Evolutionary conservation across 23 red algal genomes (phyloP), one percentile per base, ranked within the genome.

Genomic region (Gracilaria gracilis): DNA sequence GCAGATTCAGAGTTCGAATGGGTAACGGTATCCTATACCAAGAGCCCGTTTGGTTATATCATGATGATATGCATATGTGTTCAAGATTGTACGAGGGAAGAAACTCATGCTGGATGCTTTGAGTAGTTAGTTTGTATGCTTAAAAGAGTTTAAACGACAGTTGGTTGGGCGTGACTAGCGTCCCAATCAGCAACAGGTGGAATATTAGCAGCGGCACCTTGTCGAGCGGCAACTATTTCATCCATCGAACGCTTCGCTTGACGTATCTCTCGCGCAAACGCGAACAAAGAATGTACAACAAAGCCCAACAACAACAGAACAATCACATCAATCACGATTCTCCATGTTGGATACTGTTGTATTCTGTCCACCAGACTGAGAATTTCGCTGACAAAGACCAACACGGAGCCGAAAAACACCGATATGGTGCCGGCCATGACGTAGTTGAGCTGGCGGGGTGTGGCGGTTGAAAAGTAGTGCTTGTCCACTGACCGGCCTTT

Each of bases 341-440:
- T 77, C 72, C 72, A 77, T 1, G 14, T 49, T 6, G 42, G 72
- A 50, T 77, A 77, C 72, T 31, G 72, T 25, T 28, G 72, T 77
- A 77, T 77, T 77, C 46, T 77, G 21, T 77, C 72, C 40, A 77
- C 72, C 7, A 77, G 40, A 50, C 72, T 77, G 24, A 77, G 72
- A 27, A 37, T 77, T n/a, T 77, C 40, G 20, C 72, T 77, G 39
- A 31, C 21, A 6, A 77, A 25, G 20, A 77, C 50, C 9, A 77
- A 17, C 38, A 77, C 27, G 72, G 23, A 33, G 2, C 39, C 72
- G 72, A 77, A 51, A 27, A 77, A 19, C 20, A 77, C 72, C 3
- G 39, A 49, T 5, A 50, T 23, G 4, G 72, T 28, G 38, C 31
- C 72, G 40, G 40, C 72, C 72, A 77, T 77, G 42, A 77, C 72